These are phyloP conservation scores for Corchorus capsularis DNA, from an alignment of 345 rosid genomes.

Conservation along the genomic window DNA sequence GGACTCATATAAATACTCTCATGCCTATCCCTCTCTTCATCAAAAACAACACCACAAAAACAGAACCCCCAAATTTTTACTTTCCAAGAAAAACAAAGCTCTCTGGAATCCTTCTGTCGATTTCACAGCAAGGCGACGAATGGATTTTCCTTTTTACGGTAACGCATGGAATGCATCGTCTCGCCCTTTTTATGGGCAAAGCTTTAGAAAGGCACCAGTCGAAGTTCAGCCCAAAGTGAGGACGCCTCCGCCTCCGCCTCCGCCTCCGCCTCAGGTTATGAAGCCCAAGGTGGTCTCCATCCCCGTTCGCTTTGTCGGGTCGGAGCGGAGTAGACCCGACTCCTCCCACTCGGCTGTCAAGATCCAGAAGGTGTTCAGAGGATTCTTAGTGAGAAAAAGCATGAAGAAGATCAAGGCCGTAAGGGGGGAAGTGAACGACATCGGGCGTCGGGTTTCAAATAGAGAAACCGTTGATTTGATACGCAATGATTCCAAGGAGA, in stretches of 20 bases:
- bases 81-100: background rate
- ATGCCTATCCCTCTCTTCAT: no score
- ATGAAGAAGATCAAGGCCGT: slow-evolving; percentile 45
- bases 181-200: background rate
- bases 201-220: slow-evolving; percentile 5
- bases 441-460: slow-evolving; percentile 42
- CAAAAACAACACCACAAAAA: background rate
- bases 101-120: background rate
- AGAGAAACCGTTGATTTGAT: slow-evolving; percentile 37
- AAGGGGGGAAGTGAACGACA: slow-evolving; percentile 42
- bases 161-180: slow-evolving; percentile 28
- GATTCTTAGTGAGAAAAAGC: slow-evolving; percentile 56
- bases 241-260: background rate
- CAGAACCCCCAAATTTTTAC: no score
- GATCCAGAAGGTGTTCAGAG: slow-evolving; percentile 63
- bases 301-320: slow-evolving; percentile 48
- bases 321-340: slow-evolving; percentile 33
- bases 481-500: slow-evolving; percentile 43
- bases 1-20: no score
- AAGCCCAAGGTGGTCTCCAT: slow-evolving; percentile 47
- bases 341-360: slow-evolving; percentile 32
- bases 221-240: background rate
- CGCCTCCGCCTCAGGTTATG: slow-evolving; percentile 8
- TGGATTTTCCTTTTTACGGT: slow-evolving; percentile 41
- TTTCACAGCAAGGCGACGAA: background rate